Evolutionary conservation across 169 alveolate genomes (phyloP).

Genomic region (Amoebophrya sp.): DNA sequence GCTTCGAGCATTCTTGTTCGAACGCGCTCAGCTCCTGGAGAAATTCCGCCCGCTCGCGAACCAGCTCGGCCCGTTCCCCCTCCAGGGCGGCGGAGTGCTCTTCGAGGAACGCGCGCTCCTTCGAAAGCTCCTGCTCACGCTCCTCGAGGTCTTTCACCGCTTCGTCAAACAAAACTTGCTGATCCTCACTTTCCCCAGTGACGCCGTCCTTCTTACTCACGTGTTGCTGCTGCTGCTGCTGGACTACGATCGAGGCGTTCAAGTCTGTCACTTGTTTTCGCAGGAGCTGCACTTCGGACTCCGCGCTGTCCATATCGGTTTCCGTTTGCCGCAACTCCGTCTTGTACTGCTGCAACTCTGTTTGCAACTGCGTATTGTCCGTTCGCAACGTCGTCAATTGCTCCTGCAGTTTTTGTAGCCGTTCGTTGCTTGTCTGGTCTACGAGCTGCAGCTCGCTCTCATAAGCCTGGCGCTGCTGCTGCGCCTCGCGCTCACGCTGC

Average conservation of each 20-base stretch:
- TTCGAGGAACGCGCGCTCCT: background rate
- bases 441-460: too few species aligned
- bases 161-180: background rate
- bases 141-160: background rate
- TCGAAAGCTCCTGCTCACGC: background rate
- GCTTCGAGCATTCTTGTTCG: background rate
- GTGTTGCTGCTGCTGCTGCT: background rate
- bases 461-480: too few species aligned
- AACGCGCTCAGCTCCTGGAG: background rate
- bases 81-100: background rate
- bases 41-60: background rate
- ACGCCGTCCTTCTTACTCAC: background rate
- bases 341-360: too few species aligned
- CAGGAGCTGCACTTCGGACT: background rate
- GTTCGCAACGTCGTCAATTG: too few species aligned
- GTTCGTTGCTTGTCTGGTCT: too few species aligned
- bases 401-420: too few species aligned
- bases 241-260: background rate
- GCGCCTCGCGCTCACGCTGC: too few species aligned
- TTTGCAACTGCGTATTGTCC: too few species aligned
- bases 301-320: background rate
- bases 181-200: background rate
- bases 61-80: background rate
- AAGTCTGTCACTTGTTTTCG: background rate
- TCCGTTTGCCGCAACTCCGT: background rate